phyloP scores from a whole-genome alignment of 305 asterid genomes.

The Salvia sclarea region DNA sequence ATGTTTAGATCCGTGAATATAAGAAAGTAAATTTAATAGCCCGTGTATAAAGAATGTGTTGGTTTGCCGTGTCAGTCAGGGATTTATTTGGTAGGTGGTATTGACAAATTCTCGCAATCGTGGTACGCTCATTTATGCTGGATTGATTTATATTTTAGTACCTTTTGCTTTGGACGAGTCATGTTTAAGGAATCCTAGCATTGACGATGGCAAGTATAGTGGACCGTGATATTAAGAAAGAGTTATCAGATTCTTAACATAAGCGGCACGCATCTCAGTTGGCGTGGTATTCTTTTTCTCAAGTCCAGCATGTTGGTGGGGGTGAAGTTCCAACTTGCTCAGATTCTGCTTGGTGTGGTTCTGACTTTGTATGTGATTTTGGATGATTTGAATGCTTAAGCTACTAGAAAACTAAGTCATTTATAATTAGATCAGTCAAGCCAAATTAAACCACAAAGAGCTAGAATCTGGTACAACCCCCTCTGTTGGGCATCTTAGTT shows the following conservation, averaged over 20 bases:
- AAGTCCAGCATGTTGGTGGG: background rate
- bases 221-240: background rate
- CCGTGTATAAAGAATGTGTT: background rate
- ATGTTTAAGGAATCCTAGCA: background rate
- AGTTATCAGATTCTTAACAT: background rate
- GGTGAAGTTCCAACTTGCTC: background rate
- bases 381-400: too few species aligned
- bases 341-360: too few species aligned
- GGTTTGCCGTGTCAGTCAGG: conserved; percentile 6
- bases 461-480: too few species aligned
- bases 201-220: conserved; percentile 2
- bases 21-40: background rate
- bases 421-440: too few species aligned
- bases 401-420: too few species aligned
- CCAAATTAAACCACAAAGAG: too few species aligned
- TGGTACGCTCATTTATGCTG: conserved; percentile 13
- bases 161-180: background rate
- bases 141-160: conserved; percentile 13
- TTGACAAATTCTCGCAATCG: background rate
- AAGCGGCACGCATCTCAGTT: background rate
- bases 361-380: too few species aligned
- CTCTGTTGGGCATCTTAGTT: too few species aligned
- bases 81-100: conserved; percentile 1
- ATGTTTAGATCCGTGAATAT: conserved; percentile 35
- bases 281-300: background rate